Base-by-base conservation (phyloP, 2,329 filamentous ascomycete species). In the Pestalotiopsis sp. region DNA sequence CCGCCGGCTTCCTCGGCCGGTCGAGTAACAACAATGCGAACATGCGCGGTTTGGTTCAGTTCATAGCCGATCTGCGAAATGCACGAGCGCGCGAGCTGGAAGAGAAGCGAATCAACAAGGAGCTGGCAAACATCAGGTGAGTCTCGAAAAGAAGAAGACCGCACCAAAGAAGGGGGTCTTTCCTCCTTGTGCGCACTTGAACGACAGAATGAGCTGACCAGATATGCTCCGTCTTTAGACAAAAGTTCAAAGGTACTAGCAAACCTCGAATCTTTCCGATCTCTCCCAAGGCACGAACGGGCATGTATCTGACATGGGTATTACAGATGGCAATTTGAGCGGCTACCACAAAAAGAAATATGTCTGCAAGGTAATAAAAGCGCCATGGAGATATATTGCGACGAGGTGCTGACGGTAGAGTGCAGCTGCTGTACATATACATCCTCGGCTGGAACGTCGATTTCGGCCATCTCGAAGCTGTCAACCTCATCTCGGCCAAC, bases 331-430 rank as follows among this genome's bases (percentile, higher is more conserved):
- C 72, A 96, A 88, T 78, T 85, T 99, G 69, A 97, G 92, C 79
- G 97, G 96, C 73, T 99, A 99, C 79, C 94, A 98, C 86, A 98
- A 97, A 87, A 99, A 99, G 88, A 99, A 99, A 92, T 99, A 99
- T 80, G 96, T 99, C 74, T 99, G 96, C 93, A 99, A 99, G 86
- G 88, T 90, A 83, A 67, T 79, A 23, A 62, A 25, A 67, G 55
- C 55, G n/a, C 25, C 63, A 64, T 68, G 57, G 61, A 20, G 64
- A 65, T 38, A 20, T 13, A 13, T 36, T 64, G 66, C 69, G 67
- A 66, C 62, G 23, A 68, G 27, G 45, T 66, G 71, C 75, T 79
- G 72, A 79, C 68, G 38, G 39, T 36, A 9, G n/a, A 20, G n/a
- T 52, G 14, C 66, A 89, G 90, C 90, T 99, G 74, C 87, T 99